Percentiles rank a stretch among this genome's conserved stretches.
These are phyloP conservation scores for Drosera spatulata DNA, from an alignment of 179 eudicot genomes.

Conservation along the genomic window DNA sequence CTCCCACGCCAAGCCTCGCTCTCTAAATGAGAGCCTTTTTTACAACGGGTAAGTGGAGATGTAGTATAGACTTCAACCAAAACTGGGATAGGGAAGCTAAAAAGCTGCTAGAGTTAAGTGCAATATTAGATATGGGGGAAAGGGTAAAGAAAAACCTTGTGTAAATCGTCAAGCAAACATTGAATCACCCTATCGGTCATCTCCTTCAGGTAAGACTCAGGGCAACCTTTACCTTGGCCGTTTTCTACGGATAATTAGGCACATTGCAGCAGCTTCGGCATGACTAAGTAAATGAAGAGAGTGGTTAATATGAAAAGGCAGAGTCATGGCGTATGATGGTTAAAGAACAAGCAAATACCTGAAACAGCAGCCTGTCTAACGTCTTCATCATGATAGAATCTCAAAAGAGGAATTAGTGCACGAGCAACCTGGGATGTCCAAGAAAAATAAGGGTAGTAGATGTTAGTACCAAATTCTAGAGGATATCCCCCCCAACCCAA, in stretches of 20 bases:
- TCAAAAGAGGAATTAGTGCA: slow-evolving; percentile 19
- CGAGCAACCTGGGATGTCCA: slow-evolving; percentile 12
- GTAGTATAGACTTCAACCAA: slow-evolving; percentile 17
- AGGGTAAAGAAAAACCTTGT: slow-evolving; percentile 5
- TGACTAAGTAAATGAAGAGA: slow-evolving; percentile 10
- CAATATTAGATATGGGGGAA: background rate
- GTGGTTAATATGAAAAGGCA: too few species aligned
- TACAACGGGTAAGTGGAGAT: too few species aligned
- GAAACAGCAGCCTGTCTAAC: slow-evolving; percentile 19
- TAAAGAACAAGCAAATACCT: slow-evolving; percentile 7
- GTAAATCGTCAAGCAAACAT: slow-evolving; percentile 20
- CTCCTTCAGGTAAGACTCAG: slow-evolving; percentile 13
- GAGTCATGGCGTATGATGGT: too few species aligned
- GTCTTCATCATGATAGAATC: slow-evolving; percentile 16
- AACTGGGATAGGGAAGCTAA: slow-evolving; percentile 10
- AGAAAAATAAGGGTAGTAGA: background rate
- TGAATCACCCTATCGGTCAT: slow-evolving; percentile 12
- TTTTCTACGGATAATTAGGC: slow-evolving; percentile 14
- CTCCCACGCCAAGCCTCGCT: background rate
- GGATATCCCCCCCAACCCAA: too few species aligned
- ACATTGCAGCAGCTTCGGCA: slow-evolving; percentile 17
- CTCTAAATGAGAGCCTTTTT: slow-evolving; percentile 3
- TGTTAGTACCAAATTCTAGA: too few species aligned
- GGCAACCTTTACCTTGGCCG: slow-evolving; percentile 15
- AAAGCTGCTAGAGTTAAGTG: slow-evolving; percentile 9